Conservation (phyloP, 1,139 yeast genomes). For the Pichia sp. region DNA sequence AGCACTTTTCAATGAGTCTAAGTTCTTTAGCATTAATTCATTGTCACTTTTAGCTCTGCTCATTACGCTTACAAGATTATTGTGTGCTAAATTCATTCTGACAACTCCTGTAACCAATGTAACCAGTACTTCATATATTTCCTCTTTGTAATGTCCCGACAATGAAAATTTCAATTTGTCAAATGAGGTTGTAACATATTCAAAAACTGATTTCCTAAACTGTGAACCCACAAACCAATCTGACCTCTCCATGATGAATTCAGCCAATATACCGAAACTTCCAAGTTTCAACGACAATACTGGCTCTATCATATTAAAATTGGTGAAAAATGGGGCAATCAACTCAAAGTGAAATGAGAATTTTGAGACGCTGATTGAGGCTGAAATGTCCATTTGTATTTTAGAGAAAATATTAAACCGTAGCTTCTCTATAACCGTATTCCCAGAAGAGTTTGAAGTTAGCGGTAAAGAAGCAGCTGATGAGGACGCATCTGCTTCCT, state of each 20-base stretch:
- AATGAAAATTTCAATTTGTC: slow-evolving; percentile 13
- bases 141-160: slow-evolving; percentile 1
- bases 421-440: slow-evolving; percentile 7
- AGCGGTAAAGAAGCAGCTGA: not conserved
- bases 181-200: slow-evolving; percentile 16
- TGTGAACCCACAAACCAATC: slow-evolving; percentile 17
- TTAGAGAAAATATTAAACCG: slow-evolving; percentile 1
- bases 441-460: not conserved
- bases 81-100: slow-evolving; percentile 23
- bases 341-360: slow-evolving; percentile 19
- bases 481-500: not conserved
- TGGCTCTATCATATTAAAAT: slow-evolving; percentile 19
- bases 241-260: slow-evolving; percentile 1
- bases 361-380: slow-evolving; percentile 15
- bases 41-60: slow-evolving; percentile 18
- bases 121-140: slow-evolving; percentile 8
- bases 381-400: slow-evolving; percentile 13
- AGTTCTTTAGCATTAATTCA: not conserved
- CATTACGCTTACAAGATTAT: slow-evolving; percentile 19
- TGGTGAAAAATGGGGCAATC: slow-evolving; percentile 22
- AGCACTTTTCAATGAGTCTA: slow-evolving; percentile 3
- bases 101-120: slow-evolving; percentile 17
- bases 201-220: slow-evolving; percentile 9
- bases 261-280: slow-evolving; percentile 11
- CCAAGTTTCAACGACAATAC: slow-evolving; percentile 10